These are phyloP conservation scores for Hypoxylon perforatum DNA, from an alignment of 495 filamentous ascomycete genomes.

Conservation along the genomic window DNA sequence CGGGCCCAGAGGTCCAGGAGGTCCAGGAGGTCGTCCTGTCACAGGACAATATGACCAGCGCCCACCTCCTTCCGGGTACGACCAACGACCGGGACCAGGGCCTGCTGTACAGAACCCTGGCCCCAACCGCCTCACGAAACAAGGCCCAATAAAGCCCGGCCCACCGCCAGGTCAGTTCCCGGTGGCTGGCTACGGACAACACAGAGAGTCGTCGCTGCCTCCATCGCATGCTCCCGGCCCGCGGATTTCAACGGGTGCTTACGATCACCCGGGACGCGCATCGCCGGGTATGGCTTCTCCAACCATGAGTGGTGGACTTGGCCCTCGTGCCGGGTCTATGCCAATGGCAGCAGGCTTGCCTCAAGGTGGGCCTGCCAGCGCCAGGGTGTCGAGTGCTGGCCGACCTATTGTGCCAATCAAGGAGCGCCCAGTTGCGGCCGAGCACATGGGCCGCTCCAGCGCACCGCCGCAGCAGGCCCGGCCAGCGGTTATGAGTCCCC, in stretches of 20 bases:
- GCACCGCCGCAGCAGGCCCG: conserved; percentile 46
- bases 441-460: conserved; percentile 42
- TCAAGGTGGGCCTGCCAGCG: conserved; percentile 36
- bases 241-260: conserved; percentile 35
- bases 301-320: conserved; percentile 41
- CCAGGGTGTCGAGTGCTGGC: conserved; percentile 27
- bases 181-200: conserved; percentile 36
- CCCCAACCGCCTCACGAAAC: conserved; percentile 52
- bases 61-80: conserved; percentile 29
- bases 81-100: conserved; percentile 35
- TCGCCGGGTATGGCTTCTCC: conserved; percentile 25
- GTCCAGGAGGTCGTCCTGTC: conserved; percentile 36
- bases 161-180: conserved; percentile 45
- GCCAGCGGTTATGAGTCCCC: conserved; percentile 50
- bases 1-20: conserved; percentile 39
- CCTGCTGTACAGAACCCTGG: conserved; percentile 23
- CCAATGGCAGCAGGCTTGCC: conserved; percentile 36
- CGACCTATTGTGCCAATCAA: conserved; percentile 35
- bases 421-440: conserved; percentile 37
- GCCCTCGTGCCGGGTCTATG: conserved; percentile 48
- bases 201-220: conserved; percentile 42
- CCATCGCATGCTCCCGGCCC: conserved; percentile 36
- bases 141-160: conserved; percentile 47
- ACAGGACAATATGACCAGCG: conserved; percentile 42
- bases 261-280: conserved; percentile 23